A percentile compares a stretch with the other conserved stretches of the same genome.
Conservation (phyloP, 371 early-diverging fungal genomes). For the Mortierella sp. region DNA sequence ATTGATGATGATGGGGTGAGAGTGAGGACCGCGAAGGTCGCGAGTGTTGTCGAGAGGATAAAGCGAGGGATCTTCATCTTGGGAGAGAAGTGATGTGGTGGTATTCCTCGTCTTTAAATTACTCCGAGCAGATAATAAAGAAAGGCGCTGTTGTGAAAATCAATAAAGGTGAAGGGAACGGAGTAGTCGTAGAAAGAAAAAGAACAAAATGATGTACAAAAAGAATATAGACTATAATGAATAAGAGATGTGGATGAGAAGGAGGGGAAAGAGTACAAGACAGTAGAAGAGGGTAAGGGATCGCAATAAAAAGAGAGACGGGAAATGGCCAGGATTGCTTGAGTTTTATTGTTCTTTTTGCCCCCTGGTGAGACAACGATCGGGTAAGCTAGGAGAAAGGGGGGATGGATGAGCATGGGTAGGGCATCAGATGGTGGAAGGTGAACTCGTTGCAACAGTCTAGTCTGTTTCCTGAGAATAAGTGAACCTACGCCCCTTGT, state of each 20-base stretch:
- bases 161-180: neutral
- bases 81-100: neutral
- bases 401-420: neutral
- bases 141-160: neutral
- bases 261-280: neutral
- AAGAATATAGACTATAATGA: neutral
- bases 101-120: neutral
- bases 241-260: neutral
- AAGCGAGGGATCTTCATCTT: slow-evolving; percentile 21
- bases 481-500: neutral
- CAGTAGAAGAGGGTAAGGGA: neutral
- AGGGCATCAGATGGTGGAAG: too few species aligned
- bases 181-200: neutral
- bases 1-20: neutral
- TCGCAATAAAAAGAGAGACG: neutral
- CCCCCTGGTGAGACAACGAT: neutral
- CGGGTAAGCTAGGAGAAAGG: neutral
- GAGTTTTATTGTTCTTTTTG: neutral
- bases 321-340: neutral
- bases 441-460: neutral
- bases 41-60: slow-evolving; percentile 27
- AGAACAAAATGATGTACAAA: neutral
- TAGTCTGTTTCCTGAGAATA: neutral
- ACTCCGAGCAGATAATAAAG: neutral
- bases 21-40: slow-evolving; percentile 13